Evolutionary conservation across 1,284 basidiomycete species (phyloP), one percentile per base, ranked within the genome.

Genomic region (Fomitopsis palustris): DNA sequence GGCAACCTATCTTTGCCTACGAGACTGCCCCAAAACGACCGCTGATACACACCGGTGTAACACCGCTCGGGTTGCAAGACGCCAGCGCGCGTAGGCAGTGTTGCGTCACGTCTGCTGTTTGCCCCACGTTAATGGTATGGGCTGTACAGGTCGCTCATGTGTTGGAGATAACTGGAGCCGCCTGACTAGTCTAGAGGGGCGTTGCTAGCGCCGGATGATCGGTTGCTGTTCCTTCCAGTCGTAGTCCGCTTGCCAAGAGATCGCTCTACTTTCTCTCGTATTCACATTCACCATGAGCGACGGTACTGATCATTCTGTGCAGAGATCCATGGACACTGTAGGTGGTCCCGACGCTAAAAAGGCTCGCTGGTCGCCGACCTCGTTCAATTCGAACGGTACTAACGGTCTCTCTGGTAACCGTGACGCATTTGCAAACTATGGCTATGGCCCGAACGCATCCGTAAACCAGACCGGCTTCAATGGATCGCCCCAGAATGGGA

Each of bases 301-400:
- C 31, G 21, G 33, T 23, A 56, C 56, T 62, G 53, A 64, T 51
- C 27, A n/a, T 23, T 54, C 42, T 10, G n/a, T 23, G 25, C 72
- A 90, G 88, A 81, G 86, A 75, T 84, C 90, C 59, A 90, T 93
- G 80, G 92, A 94, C 76, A 74, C 86, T 70, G 80, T 83, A 64
- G 86, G 86, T 69, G 90, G 89, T 69, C 88, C 89, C 67, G 89
- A 92, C 75, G 81, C 88, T 55, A 94, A 93, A 82, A 93, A 93
- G 77, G 85, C 90, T 58, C 87, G 91, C 65, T 92, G 90, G 89
- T 91, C 88, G 54, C 89, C 88, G 59, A 86, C 80, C 62, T 86
- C 86, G 25, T 82, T 85, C 66, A 81, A 67, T 54, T 64, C 70
- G 55, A 73, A 74, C 58, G 71, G 73, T 56, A 69, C 75, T 45